Conservation (phyloP, 2,329 filamentous ascomycete genomes). For the Beauveria sp. region DNA sequence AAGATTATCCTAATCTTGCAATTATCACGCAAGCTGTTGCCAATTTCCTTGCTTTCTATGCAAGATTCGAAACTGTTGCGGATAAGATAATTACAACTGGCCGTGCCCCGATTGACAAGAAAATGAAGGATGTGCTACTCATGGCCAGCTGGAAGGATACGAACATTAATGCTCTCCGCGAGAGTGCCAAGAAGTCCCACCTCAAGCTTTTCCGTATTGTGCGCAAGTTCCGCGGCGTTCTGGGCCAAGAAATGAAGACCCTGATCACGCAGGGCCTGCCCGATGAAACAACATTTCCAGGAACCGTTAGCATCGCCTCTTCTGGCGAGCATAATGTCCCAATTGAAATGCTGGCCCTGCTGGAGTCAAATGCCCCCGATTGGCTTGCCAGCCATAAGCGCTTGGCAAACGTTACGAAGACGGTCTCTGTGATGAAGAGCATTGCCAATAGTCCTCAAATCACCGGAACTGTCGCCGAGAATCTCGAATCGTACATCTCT, state of each 20-base stretch:
- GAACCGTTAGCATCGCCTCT: slow-evolving; percentile 10
- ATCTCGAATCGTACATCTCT: slow-evolving; percentile 60
- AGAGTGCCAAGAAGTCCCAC: slow-evolving; percentile 86
- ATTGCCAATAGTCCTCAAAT: slow-evolving; percentile 47
- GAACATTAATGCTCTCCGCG: slow-evolving; percentile 80
- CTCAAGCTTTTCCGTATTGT: slow-evolving; percentile 87
- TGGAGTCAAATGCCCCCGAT: slow-evolving; percentile 21
- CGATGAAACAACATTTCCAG: slow-evolving; percentile 32
- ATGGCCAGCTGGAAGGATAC: slow-evolving; percentile 97
- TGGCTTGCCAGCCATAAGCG: slow-evolving; percentile 48
- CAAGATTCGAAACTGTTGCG: slow-evolving; percentile 60
- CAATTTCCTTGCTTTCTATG: slow-evolving; percentile 72
- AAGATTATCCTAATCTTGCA: slow-evolving; percentile 50
- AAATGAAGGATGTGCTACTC: slow-evolving; percentile 87
- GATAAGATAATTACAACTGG: slow-evolving; percentile 58
- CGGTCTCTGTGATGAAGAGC: slow-evolving; percentile 66
- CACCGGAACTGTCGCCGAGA: slow-evolving; percentile 47
- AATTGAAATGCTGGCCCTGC: neutral
- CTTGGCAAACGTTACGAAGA: slow-evolving; percentile 62
- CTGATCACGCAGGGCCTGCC: slow-evolving; percentile 55
- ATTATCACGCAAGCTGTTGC: slow-evolving; percentile 57
- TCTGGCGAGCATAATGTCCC: neutral
- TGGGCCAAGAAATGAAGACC: slow-evolving; percentile 66
- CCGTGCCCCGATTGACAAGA: slow-evolving; percentile 73
- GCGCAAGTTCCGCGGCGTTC: slow-evolving; percentile 74